These are phyloP conservation scores for Lipomyces yamadae DNA, from an alignment of 805 yeast species.

Conservation along the genomic window DNA sequence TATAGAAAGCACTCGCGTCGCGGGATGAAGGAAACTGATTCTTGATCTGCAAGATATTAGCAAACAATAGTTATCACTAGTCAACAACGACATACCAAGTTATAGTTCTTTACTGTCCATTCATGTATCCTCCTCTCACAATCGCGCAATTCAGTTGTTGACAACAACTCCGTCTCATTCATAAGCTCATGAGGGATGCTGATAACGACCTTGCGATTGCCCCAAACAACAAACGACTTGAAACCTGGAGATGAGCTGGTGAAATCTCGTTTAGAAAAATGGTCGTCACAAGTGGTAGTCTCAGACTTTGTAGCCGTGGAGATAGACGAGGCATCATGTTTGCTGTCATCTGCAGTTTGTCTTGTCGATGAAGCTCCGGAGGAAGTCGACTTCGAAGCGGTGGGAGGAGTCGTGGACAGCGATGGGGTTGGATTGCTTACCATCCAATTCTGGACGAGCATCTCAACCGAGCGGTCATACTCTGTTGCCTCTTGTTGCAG, in stretches of 20 bases:
- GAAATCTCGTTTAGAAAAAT: background rate
- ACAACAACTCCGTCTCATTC: slow-evolving; percentile 2
- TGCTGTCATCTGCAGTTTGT: background rate
- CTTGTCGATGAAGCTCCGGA: background rate
- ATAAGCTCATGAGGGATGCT: slow-evolving; percentile 7
- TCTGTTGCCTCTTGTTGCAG: slow-evolving; percentile 7
- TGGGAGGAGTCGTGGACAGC: background rate
- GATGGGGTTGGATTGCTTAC: slow-evolving; percentile 7
- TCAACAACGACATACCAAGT: slow-evolving; percentile 10
- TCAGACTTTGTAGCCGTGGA: background rate
- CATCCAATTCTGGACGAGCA: slow-evolving; percentile 30
- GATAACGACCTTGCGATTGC: slow-evolving; percentile 10
- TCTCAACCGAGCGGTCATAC: slow-evolving; percentile 27
- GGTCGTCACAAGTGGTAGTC: background rate
- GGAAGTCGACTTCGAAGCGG: background rate
- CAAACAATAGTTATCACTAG: background rate
- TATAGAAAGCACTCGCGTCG: slow-evolving; percentile 10
- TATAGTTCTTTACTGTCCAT: slow-evolving; percentile 12
- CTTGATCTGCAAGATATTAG: background rate
- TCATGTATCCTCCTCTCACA: slow-evolving; percentile 18
- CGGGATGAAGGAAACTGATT: background rate
- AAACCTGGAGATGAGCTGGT: background rate
- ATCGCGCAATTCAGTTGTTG: slow-evolving; percentile 12
- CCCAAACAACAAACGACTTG: slow-evolving; percentile 17
- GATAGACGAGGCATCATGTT: background rate